Conservation (phyloP, 345 rosid species). For the Pugionium dolabratum region DNA sequence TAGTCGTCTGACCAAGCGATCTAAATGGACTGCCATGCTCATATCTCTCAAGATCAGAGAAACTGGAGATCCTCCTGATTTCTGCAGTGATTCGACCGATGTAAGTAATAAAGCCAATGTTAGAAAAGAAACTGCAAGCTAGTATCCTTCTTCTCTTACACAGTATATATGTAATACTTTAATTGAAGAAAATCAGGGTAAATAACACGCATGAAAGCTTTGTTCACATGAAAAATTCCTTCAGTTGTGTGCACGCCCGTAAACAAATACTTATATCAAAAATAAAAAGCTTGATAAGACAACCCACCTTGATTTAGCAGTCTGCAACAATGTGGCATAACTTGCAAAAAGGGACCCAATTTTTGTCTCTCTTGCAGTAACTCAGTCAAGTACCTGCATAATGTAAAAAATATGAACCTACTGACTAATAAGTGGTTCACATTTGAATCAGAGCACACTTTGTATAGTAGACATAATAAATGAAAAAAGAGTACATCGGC, state of each 20-base stretch:
- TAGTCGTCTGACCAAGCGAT: constrained; percentile 62
- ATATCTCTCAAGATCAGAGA: constrained; percentile 70
- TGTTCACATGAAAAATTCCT: not conserved
- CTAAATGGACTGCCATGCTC: constrained; percentile 90
- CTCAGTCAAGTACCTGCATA: constrained; percentile 74
- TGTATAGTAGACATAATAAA: not conserved
- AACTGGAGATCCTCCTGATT: constrained; percentile 65
- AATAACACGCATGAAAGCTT: not conserved
- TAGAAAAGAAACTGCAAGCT: not conserved
- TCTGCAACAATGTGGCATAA: constrained; percentile 69
- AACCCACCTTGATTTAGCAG: constrained; percentile 74
- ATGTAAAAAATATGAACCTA: not conserved
- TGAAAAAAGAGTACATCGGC: too few species aligned
- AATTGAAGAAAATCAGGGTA: too few species aligned
- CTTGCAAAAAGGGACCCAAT: constrained; percentile 71
- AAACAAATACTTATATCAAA: not conserved
- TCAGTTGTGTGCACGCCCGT: not conserved
- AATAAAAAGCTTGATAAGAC: not conserved
- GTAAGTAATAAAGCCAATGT: constrained; percentile 9
- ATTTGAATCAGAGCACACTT: not conserved
- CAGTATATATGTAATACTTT: too few species aligned
- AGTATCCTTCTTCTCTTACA: too few species aligned
- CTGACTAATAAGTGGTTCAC: not conserved
- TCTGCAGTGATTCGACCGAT: constrained; percentile 50
- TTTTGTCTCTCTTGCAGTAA: constrained; percentile 85